A percentile compares a stretch with the other conserved stretches of the same genome.
Conservation (phyloP, 345 rosid species). For the Eucalyptus decipiens region DNA sequence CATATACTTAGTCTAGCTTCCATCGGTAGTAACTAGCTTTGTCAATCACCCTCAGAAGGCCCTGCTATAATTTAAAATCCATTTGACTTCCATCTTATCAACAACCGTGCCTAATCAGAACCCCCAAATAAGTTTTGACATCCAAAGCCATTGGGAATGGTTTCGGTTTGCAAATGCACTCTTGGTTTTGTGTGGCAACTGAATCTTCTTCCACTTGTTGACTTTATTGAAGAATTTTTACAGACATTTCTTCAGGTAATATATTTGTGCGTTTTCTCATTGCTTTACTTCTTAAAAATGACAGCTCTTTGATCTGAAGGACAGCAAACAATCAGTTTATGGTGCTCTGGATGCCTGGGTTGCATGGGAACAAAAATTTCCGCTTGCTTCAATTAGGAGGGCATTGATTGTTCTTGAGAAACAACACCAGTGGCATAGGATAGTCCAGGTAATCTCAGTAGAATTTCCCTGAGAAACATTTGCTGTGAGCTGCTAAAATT, state of each 20-base stretch:
- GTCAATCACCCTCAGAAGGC: neutral
- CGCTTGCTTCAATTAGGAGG: constrained; percentile 59
- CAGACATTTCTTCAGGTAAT: neutral
- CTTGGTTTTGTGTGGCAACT: neutral
- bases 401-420: constrained; percentile 66
- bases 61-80: neutral
- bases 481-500: neutral
- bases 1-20: neutral
- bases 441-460: constrained; percentile 49
- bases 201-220: neutral
- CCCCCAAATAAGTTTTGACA: neutral
- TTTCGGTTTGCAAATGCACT: neutral
- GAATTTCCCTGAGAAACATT: neutral
- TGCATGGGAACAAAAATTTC: constrained; percentile 89
- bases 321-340: constrained; percentile 75
- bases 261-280: neutral
- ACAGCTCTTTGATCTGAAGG: constrained; percentile 72
- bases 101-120: neutral
- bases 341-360: constrained; percentile 96
- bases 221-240: neutral
- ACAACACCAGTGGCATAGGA: constrained; percentile 82
- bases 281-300: neutral
- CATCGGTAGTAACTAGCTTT: neutral
- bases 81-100: neutral
- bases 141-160: neutral